phyloP scores from a whole-genome alignment of 1,284 basidiomycete species.

The Malassezia obtusa region DNA sequence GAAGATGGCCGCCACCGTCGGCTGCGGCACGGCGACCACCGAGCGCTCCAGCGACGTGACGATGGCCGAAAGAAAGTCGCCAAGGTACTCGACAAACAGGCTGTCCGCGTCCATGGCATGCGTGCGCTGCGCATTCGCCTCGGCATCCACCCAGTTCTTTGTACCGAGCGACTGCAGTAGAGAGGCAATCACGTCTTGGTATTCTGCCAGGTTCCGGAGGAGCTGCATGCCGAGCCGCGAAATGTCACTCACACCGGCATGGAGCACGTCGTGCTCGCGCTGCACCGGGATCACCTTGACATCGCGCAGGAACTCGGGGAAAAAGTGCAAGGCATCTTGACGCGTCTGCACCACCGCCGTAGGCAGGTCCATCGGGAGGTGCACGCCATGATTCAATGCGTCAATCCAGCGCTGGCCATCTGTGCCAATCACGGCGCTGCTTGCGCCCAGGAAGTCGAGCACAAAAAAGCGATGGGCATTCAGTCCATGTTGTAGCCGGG shows the following conservation, averaged over 20 bases:
- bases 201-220: slow-evolving; percentile 30
- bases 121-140: neutral
- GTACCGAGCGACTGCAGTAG: slow-evolving; percentile 30
- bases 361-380: slow-evolving; percentile 19
- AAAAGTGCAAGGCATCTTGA: slow-evolving; percentile 32
- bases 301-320: slow-evolving; percentile 42
- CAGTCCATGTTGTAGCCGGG: slow-evolving; percentile 25
- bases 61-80: slow-evolving; percentile 4
- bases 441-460: slow-evolving; percentile 24
- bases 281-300: slow-evolving; percentile 37
- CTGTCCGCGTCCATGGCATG: neutral
- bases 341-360: slow-evolving; percentile 21
- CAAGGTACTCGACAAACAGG: slow-evolving; percentile 7
- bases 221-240: slow-evolving; percentile 34
- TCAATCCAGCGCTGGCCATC: slow-evolving; percentile 21
- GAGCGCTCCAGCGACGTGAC: slow-evolving; percentile 13
- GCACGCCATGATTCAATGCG: neutral
- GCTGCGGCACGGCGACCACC: slow-evolving; percentile 7
- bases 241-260: slow-evolving; percentile 40
- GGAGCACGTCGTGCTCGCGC: slow-evolving; percentile 33
- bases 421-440: slow-evolving; percentile 18
- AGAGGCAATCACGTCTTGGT: slow-evolving; percentile 32
- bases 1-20: slow-evolving; percentile 12
- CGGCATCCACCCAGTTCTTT: slow-evolving; percentile 9
- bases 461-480: slow-evolving; percentile 34